Evolutionary conservation across 768 basidiomycete species (phyloP).

Genomic region (Tubosaeta sp.): DNA sequence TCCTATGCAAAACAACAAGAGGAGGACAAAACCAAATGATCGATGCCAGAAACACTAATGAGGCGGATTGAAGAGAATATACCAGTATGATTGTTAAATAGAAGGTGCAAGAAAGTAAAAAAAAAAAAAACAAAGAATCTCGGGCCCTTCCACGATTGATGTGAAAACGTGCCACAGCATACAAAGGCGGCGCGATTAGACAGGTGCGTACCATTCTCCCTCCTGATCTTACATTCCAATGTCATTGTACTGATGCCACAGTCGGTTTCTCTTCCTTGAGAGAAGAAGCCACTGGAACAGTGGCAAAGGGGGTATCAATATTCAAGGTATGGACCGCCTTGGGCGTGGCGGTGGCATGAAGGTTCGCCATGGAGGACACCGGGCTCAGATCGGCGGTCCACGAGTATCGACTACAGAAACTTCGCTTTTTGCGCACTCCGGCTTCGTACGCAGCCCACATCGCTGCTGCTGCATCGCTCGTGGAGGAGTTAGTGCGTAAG

Average conservation of each 20-base stretch:
- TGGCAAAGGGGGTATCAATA: slow-evolving; percentile 5
- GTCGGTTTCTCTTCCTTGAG: neutral
- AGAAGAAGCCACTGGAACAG: slow-evolving; percentile 7
- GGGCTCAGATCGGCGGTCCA: slow-evolving; percentile 28
- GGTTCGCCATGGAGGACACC: slow-evolving; percentile 19
- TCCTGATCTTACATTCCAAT: neutral
- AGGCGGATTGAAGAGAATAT: neutral
- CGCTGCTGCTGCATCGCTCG: slow-evolving; percentile 19
- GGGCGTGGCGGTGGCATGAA: slow-evolving; percentile 11
- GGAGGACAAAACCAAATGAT: neutral
- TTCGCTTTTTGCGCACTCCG: slow-evolving; percentile 32
- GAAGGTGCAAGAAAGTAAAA: neutral
- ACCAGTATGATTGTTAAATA: slow-evolving; percentile 1
- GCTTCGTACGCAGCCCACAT: slow-evolving; percentile 33
- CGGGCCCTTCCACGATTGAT: neutral
- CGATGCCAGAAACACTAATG: slow-evolving; percentile 3
- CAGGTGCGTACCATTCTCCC: neutral
- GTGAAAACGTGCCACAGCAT: neutral
- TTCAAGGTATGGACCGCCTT: slow-evolving; percentile 16
- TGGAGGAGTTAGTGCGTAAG: slow-evolving; percentile 17
- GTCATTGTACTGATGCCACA: slow-evolving; percentile 19
- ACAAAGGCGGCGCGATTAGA: neutral
- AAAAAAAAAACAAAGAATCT: too few relatives aligned
- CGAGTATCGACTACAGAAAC: slow-evolving; percentile 27
- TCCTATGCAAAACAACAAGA: slow-evolving; percentile 27